Percentiles rank a stretch among this genome's conserved stretches.
Evolutionary conservation across 139 green algal genomes (phyloP).

Genomic region (Closterium sp.): DNA sequence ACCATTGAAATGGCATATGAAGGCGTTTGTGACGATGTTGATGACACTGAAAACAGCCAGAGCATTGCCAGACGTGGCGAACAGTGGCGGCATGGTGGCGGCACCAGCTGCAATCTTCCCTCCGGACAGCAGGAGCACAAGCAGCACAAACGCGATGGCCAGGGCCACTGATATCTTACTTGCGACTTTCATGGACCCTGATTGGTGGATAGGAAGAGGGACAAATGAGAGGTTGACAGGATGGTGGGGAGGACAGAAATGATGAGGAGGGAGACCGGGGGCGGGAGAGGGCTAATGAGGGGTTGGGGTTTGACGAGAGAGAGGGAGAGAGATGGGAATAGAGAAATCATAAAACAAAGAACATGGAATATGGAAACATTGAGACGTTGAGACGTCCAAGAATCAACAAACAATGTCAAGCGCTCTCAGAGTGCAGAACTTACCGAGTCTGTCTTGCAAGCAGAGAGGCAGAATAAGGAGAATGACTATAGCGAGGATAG

Average conservation of each 20-base stretch:
- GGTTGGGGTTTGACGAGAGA: background rate
- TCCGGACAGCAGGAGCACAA: background rate
- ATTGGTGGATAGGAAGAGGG: too few species aligned
- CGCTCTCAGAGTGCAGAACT: background rate
- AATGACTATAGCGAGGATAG: background rate
- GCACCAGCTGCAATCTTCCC: background rate
- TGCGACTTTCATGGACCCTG: constrained; percentile 1
- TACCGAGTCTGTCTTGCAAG: background rate
- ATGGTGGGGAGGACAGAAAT: background rate
- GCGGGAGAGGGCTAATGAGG: too few species aligned
- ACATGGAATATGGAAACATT: too few species aligned
- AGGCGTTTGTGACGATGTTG: constrained; percentile 23
- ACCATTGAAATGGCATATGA: constrained; percentile 47
- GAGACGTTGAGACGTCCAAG: too few species aligned
- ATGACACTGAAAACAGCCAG: constrained; percentile 2
- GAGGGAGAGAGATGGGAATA: background rate
- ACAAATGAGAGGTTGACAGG: too few species aligned
- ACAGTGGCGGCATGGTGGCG: background rate
- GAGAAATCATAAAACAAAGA: too few species aligned
- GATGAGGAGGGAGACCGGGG: background rate
- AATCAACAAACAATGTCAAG: too few species aligned
- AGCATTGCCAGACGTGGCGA: background rate
- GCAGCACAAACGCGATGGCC: background rate
- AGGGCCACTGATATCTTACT: constrained; percentile 15
- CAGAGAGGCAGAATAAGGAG: background rate